phyloP scores from a whole-genome alignment of 208 protist species.

The Crithidia expoeki region DNA sequence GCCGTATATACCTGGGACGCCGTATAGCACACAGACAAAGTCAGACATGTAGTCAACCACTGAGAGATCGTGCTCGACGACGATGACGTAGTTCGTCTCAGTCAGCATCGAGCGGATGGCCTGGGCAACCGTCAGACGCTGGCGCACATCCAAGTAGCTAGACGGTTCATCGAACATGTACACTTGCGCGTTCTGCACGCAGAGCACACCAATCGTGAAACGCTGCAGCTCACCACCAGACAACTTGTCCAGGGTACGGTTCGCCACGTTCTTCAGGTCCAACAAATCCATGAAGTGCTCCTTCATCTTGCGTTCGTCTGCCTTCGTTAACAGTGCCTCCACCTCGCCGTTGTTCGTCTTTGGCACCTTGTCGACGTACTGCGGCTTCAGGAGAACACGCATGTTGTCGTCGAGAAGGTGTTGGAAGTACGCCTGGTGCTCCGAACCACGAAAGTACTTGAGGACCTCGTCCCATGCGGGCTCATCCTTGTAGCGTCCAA shows the following conservation, averaged over 20 bases:
- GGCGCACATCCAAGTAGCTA: slow-evolving; percentile 99
- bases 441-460: slow-evolving; percentile 98
- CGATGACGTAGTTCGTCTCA: slow-evolving; percentile 97
- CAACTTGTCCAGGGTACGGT: slow-evolving; percentile 95
- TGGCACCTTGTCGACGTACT: slow-evolving; percentile 99
- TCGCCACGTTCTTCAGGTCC: slow-evolving; percentile 94
- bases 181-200: slow-evolving; percentile 90
- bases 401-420: slow-evolving; percentile 98
- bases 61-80: slow-evolving; percentile 99
- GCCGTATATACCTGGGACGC: slow-evolving; percentile 99
- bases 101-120: slow-evolving; percentile 96
- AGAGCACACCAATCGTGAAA: slow-evolving; percentile 98
- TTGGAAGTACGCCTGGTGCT: slow-evolving; percentile 99
- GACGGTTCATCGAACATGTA: slow-evolving; percentile 99
- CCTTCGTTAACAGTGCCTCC: slow-evolving; percentile 89
- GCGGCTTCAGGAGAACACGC: slow-evolving; percentile 98
- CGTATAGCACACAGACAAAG: slow-evolving; percentile 99
- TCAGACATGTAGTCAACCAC: slow-evolving; percentile 99
- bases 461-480: slow-evolving; percentile 99
- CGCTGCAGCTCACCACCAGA: slow-evolving; percentile 99
- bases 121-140: slow-evolving; percentile 97
- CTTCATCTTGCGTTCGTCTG: slow-evolving; percentile 88
- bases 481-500: slow-evolving; percentile 95
- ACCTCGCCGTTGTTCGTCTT: slow-evolving; percentile 96
- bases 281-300: slow-evolving; percentile 87